Evolutionary conservation across 306 rosid genomes (phyloP).

Genomic region (Neltuma alba): DNA sequence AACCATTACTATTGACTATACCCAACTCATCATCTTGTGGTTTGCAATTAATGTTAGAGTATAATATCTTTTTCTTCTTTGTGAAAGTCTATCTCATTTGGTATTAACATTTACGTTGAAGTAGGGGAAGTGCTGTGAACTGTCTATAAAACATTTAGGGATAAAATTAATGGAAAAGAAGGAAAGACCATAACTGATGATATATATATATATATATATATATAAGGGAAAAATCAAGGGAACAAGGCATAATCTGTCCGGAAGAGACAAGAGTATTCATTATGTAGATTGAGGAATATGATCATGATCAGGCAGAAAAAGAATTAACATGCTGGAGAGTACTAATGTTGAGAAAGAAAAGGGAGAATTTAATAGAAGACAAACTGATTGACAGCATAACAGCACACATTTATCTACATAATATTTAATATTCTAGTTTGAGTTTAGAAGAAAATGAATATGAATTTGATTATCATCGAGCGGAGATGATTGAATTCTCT

Average conservation of each 20-base stretch:
- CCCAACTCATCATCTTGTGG: too few relatives aligned
- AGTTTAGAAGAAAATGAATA: background rate
- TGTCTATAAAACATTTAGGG: background rate
- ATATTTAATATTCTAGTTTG: background rate
- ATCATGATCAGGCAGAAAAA: background rate
- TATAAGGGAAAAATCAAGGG: background rate
- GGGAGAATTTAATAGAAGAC: background rate
- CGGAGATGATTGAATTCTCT: background rate
- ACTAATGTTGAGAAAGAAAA: background rate
- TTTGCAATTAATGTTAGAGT: too few relatives aligned
- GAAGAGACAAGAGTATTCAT: background rate
- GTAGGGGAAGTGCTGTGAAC: constrained; percentile 17
- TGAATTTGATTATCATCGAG: background rate
- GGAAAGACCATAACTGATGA: background rate
- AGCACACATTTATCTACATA: background rate
- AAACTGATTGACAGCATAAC: background rate
- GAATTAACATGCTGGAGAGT: background rate
- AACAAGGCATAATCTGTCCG: background rate
- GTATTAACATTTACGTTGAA: constrained; percentile 7
- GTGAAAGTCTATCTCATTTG: constrained; percentile 13
- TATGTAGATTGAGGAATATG: background rate
- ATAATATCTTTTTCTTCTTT: too few relatives aligned
- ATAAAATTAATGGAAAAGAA: background rate
- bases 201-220: too few relatives aligned
- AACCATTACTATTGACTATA: too few relatives aligned